Conservation (phyloP, 768 basidiomycete genomes). For the Hypholoma fasciculare region DNA sequence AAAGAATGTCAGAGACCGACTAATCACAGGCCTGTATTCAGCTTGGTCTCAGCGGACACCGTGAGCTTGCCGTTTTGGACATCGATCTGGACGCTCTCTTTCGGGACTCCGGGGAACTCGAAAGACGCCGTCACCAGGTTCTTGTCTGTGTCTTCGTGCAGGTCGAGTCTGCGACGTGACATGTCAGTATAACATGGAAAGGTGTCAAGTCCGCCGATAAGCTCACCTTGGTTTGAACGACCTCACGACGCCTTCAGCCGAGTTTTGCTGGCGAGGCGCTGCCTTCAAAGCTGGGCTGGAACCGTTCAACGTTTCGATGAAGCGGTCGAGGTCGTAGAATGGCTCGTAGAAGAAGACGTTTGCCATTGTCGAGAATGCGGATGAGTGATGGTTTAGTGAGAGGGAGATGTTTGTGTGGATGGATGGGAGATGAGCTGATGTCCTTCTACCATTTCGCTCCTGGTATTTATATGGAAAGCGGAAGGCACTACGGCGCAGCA, state of each 20-base stretch:
- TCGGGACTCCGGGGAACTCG: constrained; percentile 56
- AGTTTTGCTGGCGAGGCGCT: background rate
- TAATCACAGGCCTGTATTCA: no score
- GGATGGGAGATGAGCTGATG: no score
- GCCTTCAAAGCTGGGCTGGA: background rate
- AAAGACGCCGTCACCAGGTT: constrained; percentile 55
- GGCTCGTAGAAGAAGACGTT: constrained; percentile 32
- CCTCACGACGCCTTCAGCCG: background rate
- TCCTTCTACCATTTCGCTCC: no score
- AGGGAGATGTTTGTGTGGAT: no score
- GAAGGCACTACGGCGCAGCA: no score
- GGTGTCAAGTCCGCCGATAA: background rate
- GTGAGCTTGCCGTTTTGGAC: constrained; percentile 48
- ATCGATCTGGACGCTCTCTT: constrained; percentile 53
- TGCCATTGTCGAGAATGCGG: background rate
- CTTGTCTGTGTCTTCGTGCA: constrained; percentile 46
- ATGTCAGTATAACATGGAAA: background rate
- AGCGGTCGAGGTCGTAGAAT: constrained; percentile 38
- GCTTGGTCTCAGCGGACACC: constrained; percentile 48
- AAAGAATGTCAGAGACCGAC: no score
- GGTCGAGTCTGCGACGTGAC: background rate
- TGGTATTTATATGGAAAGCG: no score
- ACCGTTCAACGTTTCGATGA: constrained; percentile 25
- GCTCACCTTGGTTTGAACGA: constrained; percentile 32
- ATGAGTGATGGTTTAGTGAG: background rate